Evolutionary conservation across 2,329 filamentous ascomycete species (phyloP), one percentile per base, ranked within the genome.

Genomic region (Thelonectria discophora): DNA sequence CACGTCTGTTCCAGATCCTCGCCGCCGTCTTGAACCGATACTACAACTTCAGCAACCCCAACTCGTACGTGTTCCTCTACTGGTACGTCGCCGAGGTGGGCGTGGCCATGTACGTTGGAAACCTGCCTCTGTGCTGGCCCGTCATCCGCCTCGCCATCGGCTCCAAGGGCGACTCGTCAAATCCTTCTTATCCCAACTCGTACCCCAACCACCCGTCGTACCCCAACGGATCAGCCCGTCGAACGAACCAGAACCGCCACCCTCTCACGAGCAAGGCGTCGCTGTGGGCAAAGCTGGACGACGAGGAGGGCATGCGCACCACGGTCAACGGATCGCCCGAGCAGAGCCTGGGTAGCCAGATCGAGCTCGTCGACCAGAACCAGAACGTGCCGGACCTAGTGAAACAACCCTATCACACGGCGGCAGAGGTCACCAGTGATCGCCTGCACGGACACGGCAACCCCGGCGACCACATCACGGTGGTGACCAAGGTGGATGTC

Each of bases 51-150:
- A 81, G 76, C 15, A 74, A 85, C 18, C 84, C 84, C 1, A 88
- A 86, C 70, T 84, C 83, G 3, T 76, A 78, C 13, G 74, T 82
- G 39, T 89, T 86, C 78, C 81, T 86, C 0, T 82, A 82, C 65
- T 89, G 86, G 86, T 87, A 87, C 65, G 81, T 86, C 9, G 81
- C 85, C 27, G 86, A 89, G 69, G 81, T 82, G 12, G 84, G 82
- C 46, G 86, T 86, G 0, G 84, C 86, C 6, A 79, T 89, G 42
- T 80, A 87, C 50, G 86, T 88, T 15, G 81, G 85, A 27, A 89
- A 89, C 62, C 77, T 89, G 6, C 86, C 86, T 0, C 83, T 88
- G 50, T 83, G 81, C 64, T 88, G 85, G 81, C 82, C 84, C 0
- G 76, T 88, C 18, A 77, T 87, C 30, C 81, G 84, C 45, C 78